Conservation (phyloP, 805 yeast species). For the Barnettozyma wickerhamii region DNA sequence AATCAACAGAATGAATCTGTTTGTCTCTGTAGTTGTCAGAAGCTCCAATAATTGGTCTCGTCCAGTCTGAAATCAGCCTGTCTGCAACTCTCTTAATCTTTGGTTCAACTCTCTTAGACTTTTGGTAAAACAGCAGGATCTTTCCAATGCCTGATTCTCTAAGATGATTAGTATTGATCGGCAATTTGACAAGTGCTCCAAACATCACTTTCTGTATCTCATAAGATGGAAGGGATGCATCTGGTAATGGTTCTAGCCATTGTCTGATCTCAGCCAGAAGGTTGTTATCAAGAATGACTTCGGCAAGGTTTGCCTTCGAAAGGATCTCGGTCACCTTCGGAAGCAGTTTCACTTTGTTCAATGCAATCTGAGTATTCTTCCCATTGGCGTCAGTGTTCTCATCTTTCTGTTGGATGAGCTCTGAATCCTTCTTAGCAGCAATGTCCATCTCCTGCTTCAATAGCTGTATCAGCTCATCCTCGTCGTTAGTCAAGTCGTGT, state of each 20-base stretch:
- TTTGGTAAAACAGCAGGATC: slow-evolving; percentile 88
- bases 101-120: slow-evolving; percentile 85
- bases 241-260: slow-evolving; percentile 98
- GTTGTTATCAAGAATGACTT: slow-evolving; percentile 90
- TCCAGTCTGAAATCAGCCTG: slow-evolving; percentile 92
- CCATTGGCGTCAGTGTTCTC: slow-evolving; percentile 35
- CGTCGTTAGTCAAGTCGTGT: slow-evolving; percentile 91
- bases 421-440: slow-evolving; percentile 75
- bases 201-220: slow-evolving; percentile 90
- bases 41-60: slow-evolving; percentile 94
- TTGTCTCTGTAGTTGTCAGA: slow-evolving; percentile 92
- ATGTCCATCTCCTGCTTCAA: slow-evolving; percentile 87
- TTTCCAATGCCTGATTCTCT: slow-evolving; percentile 94
- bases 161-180: slow-evolving; percentile 92
- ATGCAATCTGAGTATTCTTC: slow-evolving; percentile 36
- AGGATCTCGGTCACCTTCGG: slow-evolving; percentile 74
- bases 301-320: slow-evolving; percentile 80
- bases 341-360: slow-evolving; percentile 68
- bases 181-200: slow-evolving; percentile 66
- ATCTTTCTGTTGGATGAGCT: slow-evolving; percentile 29
- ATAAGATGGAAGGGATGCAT: slow-evolving; percentile 95
- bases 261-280: slow-evolving; percentile 87
- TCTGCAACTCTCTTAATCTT: slow-evolving; percentile 85
- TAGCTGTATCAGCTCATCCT: slow-evolving; percentile 81
- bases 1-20: slow-evolving; percentile 62